Evolutionary conservation across 331 rosid species (phyloP).

Genomic region (Cydonia oblonga): DNA sequence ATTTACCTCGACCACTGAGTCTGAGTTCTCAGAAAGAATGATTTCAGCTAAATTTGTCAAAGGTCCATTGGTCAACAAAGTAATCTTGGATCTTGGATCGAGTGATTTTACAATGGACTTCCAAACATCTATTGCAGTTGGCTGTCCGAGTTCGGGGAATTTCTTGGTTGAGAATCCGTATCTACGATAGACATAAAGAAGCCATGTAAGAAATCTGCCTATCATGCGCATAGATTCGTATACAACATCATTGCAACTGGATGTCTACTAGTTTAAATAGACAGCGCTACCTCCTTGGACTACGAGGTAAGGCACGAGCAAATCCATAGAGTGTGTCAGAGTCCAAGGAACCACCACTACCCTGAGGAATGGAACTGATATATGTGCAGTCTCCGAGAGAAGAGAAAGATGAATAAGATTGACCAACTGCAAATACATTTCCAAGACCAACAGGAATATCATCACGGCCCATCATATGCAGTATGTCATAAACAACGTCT

Average conservation of each 20-base stretch:
- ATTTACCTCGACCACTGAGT: background rate
- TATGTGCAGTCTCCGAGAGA: constrained; percentile 1
- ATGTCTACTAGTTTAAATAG: background rate
- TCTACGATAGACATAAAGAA: background rate
- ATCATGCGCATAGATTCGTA: background rate
- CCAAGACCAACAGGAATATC: constrained; percentile 19
- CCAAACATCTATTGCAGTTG: constrained; percentile 11
- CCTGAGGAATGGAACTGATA: constrained; percentile 6
- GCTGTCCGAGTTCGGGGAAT: constrained; percentile 10
- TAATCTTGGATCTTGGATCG: constrained; percentile 3
- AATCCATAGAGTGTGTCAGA: constrained; percentile 16
- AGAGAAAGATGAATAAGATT: background rate
- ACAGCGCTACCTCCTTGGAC: constrained; percentile 12
- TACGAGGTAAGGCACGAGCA: constrained; percentile 11
- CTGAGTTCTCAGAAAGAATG: background rate
- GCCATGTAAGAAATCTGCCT: too few species aligned
- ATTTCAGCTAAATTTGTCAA: constrained; percentile 12
- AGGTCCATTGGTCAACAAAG: constrained; percentile 8
- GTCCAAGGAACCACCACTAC: constrained; percentile 15
- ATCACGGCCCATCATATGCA: constrained; percentile 16
- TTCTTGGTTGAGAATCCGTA: background rate
- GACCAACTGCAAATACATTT: constrained; percentile 2
- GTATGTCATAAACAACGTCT: constrained; percentile 1
- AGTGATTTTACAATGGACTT: background rate
- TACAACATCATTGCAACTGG: background rate